phyloP scores from a whole-genome alignment of 352 stramenopile genomes.

The Globisporangium barbulae region DNA sequence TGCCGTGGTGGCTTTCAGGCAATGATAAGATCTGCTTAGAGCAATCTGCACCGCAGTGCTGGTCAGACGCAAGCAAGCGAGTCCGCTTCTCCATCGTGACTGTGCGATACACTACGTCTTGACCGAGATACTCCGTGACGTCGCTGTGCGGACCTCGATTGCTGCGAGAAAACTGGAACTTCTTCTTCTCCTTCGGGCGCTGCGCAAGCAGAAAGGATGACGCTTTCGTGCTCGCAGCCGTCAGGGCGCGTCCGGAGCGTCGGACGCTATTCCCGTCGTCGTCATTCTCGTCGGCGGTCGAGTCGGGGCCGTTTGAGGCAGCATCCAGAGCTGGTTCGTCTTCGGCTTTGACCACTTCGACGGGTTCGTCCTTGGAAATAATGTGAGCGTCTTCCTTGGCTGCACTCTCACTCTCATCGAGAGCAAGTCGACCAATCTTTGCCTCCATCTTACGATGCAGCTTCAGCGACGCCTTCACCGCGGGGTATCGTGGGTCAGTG shows the following conservation, averaged over 20 bases:
- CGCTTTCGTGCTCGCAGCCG: slow-evolving; percentile 52
- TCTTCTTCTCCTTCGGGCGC: slow-evolving; percentile 31
- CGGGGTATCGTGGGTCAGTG: slow-evolving; percentile 52
- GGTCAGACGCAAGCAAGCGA: slow-evolving; percentile 22
- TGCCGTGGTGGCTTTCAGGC: not conserved
- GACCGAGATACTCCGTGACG: slow-evolving; percentile 55
- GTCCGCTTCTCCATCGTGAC: slow-evolving; percentile 32
- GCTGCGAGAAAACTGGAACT: slow-evolving; percentile 22
- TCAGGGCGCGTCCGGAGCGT: slow-evolving; percentile 43
- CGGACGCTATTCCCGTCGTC: slow-evolving; percentile 19
- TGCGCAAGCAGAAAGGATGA: slow-evolving; percentile 31
- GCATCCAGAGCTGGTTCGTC: slow-evolving; percentile 9
- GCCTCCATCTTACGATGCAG: slow-evolving; percentile 25
- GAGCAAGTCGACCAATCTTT: not conserved
- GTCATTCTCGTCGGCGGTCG: slow-evolving; percentile 14
- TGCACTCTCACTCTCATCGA: not conserved
- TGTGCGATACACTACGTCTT: slow-evolving; percentile 40
- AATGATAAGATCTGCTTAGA: slow-evolving; percentile 12
- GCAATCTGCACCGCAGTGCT: slow-evolving; percentile 28
- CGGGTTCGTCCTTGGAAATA: not conserved
- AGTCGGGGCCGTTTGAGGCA: slow-evolving; percentile 6
- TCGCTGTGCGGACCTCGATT: slow-evolving; percentile 32
- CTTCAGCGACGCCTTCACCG: slow-evolving; percentile 41
- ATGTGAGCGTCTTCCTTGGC: not conserved
- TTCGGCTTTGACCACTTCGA: slow-evolving; percentile 8